These are phyloP conservation scores for Plasmodium vivax DNA, from an alignment of 169 alveolate genomes.

Conservation along the genomic window DNA sequence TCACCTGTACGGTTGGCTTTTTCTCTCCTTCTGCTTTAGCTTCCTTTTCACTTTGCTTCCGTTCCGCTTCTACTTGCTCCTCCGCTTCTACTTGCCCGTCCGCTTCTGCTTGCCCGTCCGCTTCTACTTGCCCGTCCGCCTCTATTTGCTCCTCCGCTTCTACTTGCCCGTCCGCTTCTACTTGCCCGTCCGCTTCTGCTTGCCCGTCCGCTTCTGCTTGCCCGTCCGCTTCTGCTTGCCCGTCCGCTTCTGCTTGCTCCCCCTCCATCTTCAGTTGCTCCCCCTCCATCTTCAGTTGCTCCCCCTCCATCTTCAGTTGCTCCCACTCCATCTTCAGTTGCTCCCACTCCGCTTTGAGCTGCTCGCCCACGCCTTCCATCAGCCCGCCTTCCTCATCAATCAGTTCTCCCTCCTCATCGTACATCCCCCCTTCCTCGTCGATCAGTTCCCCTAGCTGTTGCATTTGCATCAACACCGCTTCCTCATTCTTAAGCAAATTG, in stretches of 20 bases:
- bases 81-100: background rate
- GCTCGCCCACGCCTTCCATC: background rate
- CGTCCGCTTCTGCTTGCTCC: too few species aligned
- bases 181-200: too few species aligned
- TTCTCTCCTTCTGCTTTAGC: too few species aligned
- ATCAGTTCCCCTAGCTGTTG: background rate
- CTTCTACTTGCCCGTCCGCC: too few species aligned
- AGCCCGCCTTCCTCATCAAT: background rate
- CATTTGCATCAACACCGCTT: too few species aligned
- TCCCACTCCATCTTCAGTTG: background rate
- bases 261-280: background rate
- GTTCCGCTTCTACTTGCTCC: background rate
- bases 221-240: too few species aligned
- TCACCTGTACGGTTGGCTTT: too few species aligned
- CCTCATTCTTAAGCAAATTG: background rate
- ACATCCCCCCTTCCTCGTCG: background rate
- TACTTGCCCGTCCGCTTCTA: too few species aligned
- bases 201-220: too few species aligned
- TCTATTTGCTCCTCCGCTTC: too few species aligned
- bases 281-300: background rate
- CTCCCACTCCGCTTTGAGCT: background rate
- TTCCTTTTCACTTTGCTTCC: background rate
- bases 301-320: too few species aligned
- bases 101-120: too few species aligned
- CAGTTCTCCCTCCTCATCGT: background rate